These are phyloP conservation scores for Saksenaea vasiformis DNA, from an alignment of 371 early-diverging fungal genomes.

Conservation along the genomic window DNA sequence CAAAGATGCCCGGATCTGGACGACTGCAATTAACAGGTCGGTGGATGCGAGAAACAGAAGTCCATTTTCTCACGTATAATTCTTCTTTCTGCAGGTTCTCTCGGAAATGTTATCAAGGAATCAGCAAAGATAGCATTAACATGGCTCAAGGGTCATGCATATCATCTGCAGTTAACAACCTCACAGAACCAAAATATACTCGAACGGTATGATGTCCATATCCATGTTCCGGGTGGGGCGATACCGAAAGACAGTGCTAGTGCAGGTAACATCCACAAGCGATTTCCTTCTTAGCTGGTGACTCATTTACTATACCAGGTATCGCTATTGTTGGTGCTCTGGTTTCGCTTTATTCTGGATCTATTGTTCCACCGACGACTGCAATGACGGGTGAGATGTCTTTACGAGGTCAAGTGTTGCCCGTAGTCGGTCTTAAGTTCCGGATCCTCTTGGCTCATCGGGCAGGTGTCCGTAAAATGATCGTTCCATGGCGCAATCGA, in stretches of 20 bases:
- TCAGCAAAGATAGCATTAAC: slow-evolving; percentile 80
- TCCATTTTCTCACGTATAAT: slow-evolving; percentile 11
- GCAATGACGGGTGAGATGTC: slow-evolving; percentile 92
- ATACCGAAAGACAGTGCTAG: slow-evolving; percentile 53
- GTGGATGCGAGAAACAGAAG: not conserved
- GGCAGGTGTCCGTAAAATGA: slow-evolving; percentile 68
- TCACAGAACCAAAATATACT: not conserved
- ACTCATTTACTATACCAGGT: not conserved
- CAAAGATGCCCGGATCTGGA: slow-evolving; percentile 77
- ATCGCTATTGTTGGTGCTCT: slow-evolving; percentile 46
- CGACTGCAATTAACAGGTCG: slow-evolving; percentile 70
- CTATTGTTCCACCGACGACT: slow-evolving; percentile 56
- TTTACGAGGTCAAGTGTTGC: slow-evolving; percentile 79
- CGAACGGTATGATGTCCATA: not conserved
- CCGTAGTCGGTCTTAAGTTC: slow-evolving; percentile 88
- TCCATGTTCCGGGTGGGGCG: slow-evolving; percentile 2
- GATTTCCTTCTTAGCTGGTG: not conserved
- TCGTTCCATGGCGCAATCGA: slow-evolving; percentile 61
- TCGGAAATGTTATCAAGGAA: slow-evolving; percentile 89
- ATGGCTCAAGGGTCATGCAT: slow-evolving; percentile 80
- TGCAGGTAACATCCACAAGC: slow-evolving; percentile 40
- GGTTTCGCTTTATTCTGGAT: slow-evolving; percentile 72
- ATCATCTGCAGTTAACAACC: slow-evolving; percentile 27
- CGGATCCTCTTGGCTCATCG: slow-evolving; percentile 87
- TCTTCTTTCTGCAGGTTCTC: slow-evolving; percentile 55